These are phyloP conservation scores for Chlorociboria aeruginascens DNA, from an alignment of 495 filamentous ascomycete genomes.

Conservation along the genomic window DNA sequence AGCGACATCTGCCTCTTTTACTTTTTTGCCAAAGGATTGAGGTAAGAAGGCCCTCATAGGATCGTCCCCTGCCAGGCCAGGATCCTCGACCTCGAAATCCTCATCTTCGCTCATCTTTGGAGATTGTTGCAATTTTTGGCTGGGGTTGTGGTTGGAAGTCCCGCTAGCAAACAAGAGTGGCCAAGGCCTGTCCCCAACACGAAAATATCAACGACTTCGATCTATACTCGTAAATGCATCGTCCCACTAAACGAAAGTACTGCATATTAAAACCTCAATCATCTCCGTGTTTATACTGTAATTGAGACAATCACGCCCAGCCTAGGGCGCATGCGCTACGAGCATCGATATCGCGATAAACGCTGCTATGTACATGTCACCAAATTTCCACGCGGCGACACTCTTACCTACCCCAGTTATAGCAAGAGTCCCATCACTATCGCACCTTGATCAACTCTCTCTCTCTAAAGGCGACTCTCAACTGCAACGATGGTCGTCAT, in stretches of 20 bases:
- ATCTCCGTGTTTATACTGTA: no score
- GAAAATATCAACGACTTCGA: no score
- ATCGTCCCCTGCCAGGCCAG: slow-evolving; percentile 47
- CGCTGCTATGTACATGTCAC: slow-evolving; percentile 16
- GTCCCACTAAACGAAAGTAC: no score
- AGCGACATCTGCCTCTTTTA: slow-evolving; percentile 57
- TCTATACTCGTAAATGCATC: no score
- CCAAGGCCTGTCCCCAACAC: no score
- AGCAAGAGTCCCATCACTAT: background rate
- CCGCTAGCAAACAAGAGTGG: background rate
- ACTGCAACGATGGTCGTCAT: slow-evolving; percentile 70
- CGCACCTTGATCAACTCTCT: background rate
- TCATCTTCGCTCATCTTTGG: slow-evolving; percentile 45
- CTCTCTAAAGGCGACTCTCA: slow-evolving; percentile 24
- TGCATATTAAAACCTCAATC: no score
- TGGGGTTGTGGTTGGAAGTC: background rate
- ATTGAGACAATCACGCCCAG: no score
- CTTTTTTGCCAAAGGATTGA: slow-evolving; percentile 74
- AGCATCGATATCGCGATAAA: background rate
- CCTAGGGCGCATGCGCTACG: no score
- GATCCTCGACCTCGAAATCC: slow-evolving; percentile 43
- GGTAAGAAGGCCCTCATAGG: slow-evolving; percentile 75
- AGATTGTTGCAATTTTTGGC: background rate
- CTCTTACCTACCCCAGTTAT: background rate
- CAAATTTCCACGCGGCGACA: slow-evolving; percentile 2